phyloP scores from a whole-genome alignment of 2,329 filamentous ascomycete species.

The Monosporascus cannonballus region DNA sequence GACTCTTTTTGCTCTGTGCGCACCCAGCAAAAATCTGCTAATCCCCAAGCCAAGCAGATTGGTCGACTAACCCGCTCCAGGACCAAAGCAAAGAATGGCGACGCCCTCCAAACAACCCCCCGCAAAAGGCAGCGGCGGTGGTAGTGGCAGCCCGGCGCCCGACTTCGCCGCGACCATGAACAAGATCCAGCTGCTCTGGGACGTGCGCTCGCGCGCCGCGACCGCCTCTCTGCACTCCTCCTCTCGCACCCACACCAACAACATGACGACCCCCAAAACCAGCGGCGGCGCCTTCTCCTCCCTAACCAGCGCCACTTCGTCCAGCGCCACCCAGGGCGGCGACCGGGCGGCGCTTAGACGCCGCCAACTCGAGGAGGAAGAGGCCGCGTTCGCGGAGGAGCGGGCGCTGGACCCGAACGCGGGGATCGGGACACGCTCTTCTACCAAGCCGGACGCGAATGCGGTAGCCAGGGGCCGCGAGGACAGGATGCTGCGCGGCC shows the following conservation, averaged over 20 bases:
- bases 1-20: too few relatives aligned
- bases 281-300: conserved; percentile 9
- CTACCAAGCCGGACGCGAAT: conserved; percentile 3
- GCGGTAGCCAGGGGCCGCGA: conserved; percentile 3
- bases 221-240: conserved; percentile 7
- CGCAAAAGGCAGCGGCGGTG: not conserved
- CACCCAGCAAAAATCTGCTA: not conserved
- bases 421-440: conserved; percentile 12
- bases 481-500: conserved; percentile 14
- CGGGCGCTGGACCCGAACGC: conserved; percentile 20
- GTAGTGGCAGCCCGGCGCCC: conserved; percentile 23
- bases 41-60: too few relatives aligned
- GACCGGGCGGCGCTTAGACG: conserved; percentile 1
- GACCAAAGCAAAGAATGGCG: conserved; percentile 13
- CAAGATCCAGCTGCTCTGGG: conserved; percentile 20
- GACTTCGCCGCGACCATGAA: conserved; percentile 24
- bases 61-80: not conserved
- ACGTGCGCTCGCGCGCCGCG: conserved; percentile 13
- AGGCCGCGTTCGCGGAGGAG: conserved; percentile 17
- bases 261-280: not conserved
- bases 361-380: conserved; percentile 10
- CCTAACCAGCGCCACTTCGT: not conserved
- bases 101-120: conserved; percentile 10
- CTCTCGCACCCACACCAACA: conserved; percentile 3
- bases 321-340: conserved; percentile 3